These are phyloP conservation scores for Lanmaoa rubissima DNA, from an alignment of 768 basidiomycete species.

Conservation along the genomic window DNA sequence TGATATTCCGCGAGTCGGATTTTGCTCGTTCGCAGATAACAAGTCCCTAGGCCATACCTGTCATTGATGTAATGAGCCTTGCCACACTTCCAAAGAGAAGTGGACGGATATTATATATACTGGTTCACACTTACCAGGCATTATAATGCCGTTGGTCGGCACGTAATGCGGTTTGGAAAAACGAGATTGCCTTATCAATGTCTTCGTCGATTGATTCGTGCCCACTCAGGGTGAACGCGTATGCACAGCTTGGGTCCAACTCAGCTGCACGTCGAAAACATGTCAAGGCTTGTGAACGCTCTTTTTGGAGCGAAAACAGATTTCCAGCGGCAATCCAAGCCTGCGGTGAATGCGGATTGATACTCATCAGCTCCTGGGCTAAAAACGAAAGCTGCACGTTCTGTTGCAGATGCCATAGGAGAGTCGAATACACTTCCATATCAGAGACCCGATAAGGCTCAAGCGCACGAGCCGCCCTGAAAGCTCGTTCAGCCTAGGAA, in stretches of 20 bases:
- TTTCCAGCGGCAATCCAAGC: constrained; percentile 98
- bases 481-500: constrained; percentile 83
- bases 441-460: constrained; percentile 90
- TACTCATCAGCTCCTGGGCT: constrained; percentile 86
- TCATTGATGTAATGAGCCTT: constrained; percentile 28
- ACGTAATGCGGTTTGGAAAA: constrained; percentile 90
- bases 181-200: constrained; percentile 84
- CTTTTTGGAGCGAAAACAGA: constrained; percentile 91
- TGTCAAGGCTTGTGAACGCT: constrained; percentile 87
- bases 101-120: background rate
- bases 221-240: constrained; percentile 94
- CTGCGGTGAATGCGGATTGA: constrained; percentile 78
- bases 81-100: background rate
- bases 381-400: constrained; percentile 86
- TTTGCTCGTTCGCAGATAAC: constrained; percentile 94
- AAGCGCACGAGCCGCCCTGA: constrained; percentile 72
- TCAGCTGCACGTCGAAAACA: constrained; percentile 92
- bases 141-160: constrained; percentile 94
- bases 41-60: constrained; percentile 99
- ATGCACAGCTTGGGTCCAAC: constrained; percentile 87
- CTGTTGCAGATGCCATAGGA: constrained; percentile 91
- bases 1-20: constrained; percentile 93
- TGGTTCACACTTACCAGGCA: constrained; percentile 74
- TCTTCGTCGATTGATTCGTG: constrained; percentile 98
- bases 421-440: constrained; percentile 96